Evolutionary conservation across 2,329 filamentous ascomycete genomes (phyloP), one percentile per base, ranked within the genome.

Genomic region (Blastomyces parvus): DNA sequence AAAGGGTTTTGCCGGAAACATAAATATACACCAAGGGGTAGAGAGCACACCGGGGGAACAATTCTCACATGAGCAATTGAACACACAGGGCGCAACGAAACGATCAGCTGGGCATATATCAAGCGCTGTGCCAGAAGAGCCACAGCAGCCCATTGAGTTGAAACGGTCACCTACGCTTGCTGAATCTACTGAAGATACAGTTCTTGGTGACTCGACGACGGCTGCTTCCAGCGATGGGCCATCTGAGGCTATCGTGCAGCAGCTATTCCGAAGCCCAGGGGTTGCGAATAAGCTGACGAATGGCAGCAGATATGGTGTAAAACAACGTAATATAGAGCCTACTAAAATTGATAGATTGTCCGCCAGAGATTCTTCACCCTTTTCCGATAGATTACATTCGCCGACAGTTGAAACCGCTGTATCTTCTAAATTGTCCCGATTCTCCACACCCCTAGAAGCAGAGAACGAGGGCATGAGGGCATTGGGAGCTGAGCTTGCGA

Each of bases 241-340:
- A 19, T 79, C 84, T 3, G 82, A 85, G 61, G 84, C 82, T 57
- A 77, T 86, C 69, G 81, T 87, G 69, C 80, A 81, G 5, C 81
- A 85, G 66, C 73, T 88, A 0, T 88, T 88, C 69, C 82, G 83
- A 63, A 88, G 83, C 62, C 82, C 81, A 2, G 80, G 79, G 62
- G 82, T 86, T 25, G 82, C 84, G 36, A 80, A 76, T 64, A 78
- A 84, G 72, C 74, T 88, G 17, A 80, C 82, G 38, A 78, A 78
- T 38, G 78, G 81, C 65, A 73, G 65, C 44, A 66, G 60, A 66
- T 62, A 22, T 25, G 50, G 53, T 64, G 25, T 53, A 60, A 64
- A 55, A 59, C 71, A 67, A 62, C 64, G n/a, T 48, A 46, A 33
- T 33, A 48, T 11, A 55, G 33, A 61, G 30, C n/a, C 22, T 48